Conservation (phyloP, 1,284 basidiomycete genomes). For the Anthracocystis panici-leucophaei region DNA sequence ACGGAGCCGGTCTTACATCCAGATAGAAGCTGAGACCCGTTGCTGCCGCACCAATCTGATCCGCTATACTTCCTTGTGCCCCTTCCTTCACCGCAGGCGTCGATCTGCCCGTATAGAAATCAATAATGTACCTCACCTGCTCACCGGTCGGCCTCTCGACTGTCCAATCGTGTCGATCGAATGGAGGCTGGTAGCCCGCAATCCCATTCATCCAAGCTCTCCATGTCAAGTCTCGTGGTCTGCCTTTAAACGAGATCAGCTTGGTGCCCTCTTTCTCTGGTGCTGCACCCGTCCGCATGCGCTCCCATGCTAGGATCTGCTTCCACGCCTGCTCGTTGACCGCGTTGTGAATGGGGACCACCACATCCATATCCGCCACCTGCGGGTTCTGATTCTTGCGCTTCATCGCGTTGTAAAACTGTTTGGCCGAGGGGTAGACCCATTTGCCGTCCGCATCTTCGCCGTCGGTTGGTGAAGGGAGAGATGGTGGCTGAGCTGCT, state of each 20-base stretch:
- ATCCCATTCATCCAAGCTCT: conserved; percentile 85
- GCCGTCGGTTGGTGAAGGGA: conserved; percentile 17
- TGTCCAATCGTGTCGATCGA: conserved; percentile 97
- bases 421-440: conserved; percentile 98
- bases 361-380: conserved; percentile 87
- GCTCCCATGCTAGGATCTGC: conserved; percentile 91
- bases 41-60: conserved; percentile 23
- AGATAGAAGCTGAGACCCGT: conserved; percentile 80
- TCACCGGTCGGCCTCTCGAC: conserved; percentile 87
- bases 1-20: conserved; percentile 91
- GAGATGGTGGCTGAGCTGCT: conserved; percentile 9
- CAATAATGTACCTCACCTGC: conserved; percentile 92
- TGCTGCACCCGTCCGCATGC: conserved; percentile 34
- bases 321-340: conserved; percentile 97
- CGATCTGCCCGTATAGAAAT: conserved; percentile 90
- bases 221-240: conserved; percentile 74
- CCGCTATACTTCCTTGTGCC: conserved; percentile 9
- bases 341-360: conserved; percentile 98
- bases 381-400: conserved; percentile 80
- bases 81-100: conserved; percentile 61
- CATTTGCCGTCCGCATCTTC: conserved; percentile 74
- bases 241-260: conserved; percentile 82
- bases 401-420: conserved; percentile 95
- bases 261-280: conserved; percentile 74
- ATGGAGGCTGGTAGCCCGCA: conserved; percentile 92